Conservation (phyloP, 139 green algal species). For the Eudorina sp. region DNA sequence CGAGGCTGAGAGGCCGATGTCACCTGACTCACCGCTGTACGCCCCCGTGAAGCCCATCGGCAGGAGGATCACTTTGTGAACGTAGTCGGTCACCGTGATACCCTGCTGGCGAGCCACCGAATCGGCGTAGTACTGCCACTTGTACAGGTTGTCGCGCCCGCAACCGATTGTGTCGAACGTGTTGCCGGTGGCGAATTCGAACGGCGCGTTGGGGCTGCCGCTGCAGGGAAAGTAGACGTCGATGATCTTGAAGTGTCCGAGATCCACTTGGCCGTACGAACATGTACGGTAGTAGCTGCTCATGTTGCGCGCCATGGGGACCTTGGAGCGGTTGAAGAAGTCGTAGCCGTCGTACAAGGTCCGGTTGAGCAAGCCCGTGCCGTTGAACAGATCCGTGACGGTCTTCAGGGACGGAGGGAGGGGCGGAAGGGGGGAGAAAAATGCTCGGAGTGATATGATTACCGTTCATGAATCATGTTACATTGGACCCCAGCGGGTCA, state of each 20-base stretch:
- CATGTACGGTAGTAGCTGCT: not conserved
- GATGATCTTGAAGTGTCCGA: not conserved
- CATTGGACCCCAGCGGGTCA: no score
- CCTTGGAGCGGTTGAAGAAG: not conserved
- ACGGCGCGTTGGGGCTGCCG: not conserved
- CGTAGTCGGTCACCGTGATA: not conserved
- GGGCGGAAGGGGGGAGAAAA: no score
- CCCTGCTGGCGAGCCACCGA: not conserved
- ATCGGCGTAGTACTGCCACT: slow-evolving; percentile 2
- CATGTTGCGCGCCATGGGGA: not conserved
- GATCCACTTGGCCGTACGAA: not conserved
- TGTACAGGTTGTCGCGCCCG: not conserved
- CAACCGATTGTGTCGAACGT: not conserved
- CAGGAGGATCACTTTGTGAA: not conserved
- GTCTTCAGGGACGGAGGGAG: no score
- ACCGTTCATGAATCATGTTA: no score
- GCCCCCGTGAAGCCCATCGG: not conserved
- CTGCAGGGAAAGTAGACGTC: not conserved
- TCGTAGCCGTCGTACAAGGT: not conserved
- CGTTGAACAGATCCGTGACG: not conserved
- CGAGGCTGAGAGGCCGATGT: no score
- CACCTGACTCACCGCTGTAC: no score
- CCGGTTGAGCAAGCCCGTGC: not conserved
- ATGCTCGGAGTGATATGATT: no score
- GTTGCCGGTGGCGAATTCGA: not conserved